Evolutionary conservation across 257 asterid genomes (phyloP).

Genomic region (Gentiana macrophylla): DNA sequence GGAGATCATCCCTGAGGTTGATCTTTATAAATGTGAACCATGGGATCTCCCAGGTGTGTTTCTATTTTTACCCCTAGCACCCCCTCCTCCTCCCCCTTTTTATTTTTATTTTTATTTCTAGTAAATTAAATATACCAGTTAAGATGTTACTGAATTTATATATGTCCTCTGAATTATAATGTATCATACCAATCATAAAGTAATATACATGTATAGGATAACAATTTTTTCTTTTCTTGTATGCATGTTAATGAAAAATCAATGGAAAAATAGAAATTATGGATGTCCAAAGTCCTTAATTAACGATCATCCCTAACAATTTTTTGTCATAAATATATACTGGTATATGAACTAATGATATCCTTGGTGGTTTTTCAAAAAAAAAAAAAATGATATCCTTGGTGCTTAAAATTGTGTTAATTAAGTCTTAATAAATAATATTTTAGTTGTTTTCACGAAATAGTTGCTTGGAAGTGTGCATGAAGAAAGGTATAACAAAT

Average conservation of each 20-base stretch:
- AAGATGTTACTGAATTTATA: too few species aligned
- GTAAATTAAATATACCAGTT: too few species aligned
- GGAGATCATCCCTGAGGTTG: constrained; percentile 92
- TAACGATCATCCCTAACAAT: too few species aligned
- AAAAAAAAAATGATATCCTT: not conserved
- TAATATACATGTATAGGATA: not conserved
- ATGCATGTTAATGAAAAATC: too few species aligned
- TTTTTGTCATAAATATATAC: too few species aligned
- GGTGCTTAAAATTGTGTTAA: not conserved
- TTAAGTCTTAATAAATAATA: not conserved
- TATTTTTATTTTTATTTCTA: not conserved
- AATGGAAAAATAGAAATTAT: too few species aligned
- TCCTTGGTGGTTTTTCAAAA: not conserved
- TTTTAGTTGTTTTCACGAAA: constrained; percentile 1
- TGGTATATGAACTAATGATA: too few species aligned
- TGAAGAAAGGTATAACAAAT: constrained; percentile 49
- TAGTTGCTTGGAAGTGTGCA: constrained; percentile 21
- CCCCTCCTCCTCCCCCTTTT: too few species aligned
- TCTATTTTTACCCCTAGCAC: not conserved
- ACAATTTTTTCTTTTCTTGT: too few species aligned
- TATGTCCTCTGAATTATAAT: too few species aligned
- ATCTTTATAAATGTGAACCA: constrained; percentile 98
- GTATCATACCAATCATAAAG: not conserved
- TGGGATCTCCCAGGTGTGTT: constrained; percentile 90
- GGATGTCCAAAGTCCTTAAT: too few species aligned